These are phyloP conservation scores for Magnolia sinica DNA, from an alignment of 164 flowering plant species.

Conservation along the genomic window DNA sequence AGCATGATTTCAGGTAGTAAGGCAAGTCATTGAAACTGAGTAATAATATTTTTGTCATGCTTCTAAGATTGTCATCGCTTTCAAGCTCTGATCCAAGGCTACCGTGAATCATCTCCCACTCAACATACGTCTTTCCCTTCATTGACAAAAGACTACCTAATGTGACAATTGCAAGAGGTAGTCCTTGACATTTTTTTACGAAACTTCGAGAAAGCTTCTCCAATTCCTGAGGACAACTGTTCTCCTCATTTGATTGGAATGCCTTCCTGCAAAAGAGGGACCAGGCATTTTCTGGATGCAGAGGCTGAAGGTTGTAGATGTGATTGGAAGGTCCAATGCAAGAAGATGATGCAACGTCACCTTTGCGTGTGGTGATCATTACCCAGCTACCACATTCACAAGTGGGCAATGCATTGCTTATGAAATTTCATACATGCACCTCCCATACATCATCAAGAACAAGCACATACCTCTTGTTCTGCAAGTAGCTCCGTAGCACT, in stretches of 20 bases:
- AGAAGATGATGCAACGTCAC: conserved; percentile 1
- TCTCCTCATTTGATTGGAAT: not conserved
- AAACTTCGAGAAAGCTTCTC: not conserved
- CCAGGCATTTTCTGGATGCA: not conserved
- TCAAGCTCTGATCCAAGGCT: conserved; percentile 17
- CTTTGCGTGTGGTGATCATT: conserved; percentile 30
- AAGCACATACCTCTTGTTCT: conserved; percentile 14
- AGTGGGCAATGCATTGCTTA: conserved; percentile 27
- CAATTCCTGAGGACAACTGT: not conserved
- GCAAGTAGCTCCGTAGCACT: not conserved
- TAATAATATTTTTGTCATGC: not conserved
- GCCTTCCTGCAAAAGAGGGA: conserved; percentile 7
- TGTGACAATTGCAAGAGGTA: conserved; percentile 24
- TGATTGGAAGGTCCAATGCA: too few relatives aligned
- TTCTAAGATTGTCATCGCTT: not conserved
- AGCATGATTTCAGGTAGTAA: conserved; percentile 19
- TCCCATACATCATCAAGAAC: conserved; percentile 42
- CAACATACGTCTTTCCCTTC: not conserved
- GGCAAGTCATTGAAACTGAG: conserved; percentile 18
- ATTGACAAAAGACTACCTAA: conserved; percentile 14
- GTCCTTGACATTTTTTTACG: conserved; percentile 20
- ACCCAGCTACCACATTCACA: conserved; percentile 25
- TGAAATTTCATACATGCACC: conserved; percentile 19
- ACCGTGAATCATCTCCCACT: conserved; percentile 15
- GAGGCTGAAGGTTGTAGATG: conserved; percentile 3